Evolutionary conservation across 345 rosid species (phyloP).

Genomic region (Cardamine chenopodiifolia): DNA sequence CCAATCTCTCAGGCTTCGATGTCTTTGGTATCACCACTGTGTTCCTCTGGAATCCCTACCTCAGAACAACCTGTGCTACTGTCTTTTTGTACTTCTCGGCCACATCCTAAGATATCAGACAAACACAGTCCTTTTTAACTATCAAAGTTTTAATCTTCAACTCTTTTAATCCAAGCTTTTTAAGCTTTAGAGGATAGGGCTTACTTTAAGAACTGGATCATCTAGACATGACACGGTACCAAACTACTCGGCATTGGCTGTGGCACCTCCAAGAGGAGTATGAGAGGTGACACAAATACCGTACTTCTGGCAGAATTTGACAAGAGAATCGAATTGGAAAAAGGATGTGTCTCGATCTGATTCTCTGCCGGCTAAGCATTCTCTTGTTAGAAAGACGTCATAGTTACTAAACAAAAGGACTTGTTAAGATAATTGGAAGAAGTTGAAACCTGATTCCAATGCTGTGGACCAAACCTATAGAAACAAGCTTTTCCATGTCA

Average conservation of each 20-base stretch:
- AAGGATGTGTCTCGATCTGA: constrained; percentile 89
- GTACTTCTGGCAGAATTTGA: constrained; percentile 89
- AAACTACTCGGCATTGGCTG: constrained; percentile 71
- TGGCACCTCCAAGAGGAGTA: constrained; percentile 84
- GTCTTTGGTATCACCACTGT: constrained; percentile 77
- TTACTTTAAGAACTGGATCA: constrained; percentile 73
- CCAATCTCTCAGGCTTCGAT: constrained; percentile 65
- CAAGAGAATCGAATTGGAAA: constrained; percentile 86
- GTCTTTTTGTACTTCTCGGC: constrained; percentile 80
- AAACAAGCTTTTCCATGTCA: constrained; percentile 85
- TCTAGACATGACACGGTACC: constrained; percentile 80
- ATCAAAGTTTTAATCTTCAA: neutral
- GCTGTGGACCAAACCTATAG: constrained; percentile 85
- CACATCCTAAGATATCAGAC: constrained; percentile 50
- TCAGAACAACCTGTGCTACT: constrained; percentile 72
- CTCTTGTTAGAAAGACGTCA: constrained; percentile 81
- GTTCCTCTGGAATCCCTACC: constrained; percentile 83
- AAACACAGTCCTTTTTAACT: neutral
- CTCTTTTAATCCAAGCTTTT: neutral
- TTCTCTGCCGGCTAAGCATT: constrained; percentile 94
- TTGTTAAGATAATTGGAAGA: constrained; percentile 13
- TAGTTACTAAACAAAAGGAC: constrained; percentile 45
- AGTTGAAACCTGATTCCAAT: constrained; percentile 49
- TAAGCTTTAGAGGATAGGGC: constrained; percentile 25
- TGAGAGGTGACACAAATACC: constrained; percentile 82